Base-by-base conservation (phyloP, 805 yeast species). In the Lipomyces kockii region DNA sequence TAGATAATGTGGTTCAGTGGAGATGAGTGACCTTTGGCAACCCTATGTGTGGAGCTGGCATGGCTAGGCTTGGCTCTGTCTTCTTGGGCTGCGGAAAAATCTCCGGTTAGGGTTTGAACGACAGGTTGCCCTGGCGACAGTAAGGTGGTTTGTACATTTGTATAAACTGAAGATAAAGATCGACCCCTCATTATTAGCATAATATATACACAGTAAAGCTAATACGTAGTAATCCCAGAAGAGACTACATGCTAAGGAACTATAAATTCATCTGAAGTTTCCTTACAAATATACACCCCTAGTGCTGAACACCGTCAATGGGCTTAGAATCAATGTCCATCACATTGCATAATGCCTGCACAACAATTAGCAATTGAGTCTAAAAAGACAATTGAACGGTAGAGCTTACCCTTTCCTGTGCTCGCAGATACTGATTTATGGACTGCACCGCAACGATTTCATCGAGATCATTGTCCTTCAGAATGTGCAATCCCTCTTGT, bases 401-500 rank as follows among this genome's bases (percentile, higher is more conserved):
- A 62, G 29, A n/a, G 17, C 62, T 20, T 32, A 54, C 69, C 29
- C 63, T 58, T 55, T 68, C 64, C 37, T 62, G 70, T 34, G 66
- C 49, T 43, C 61, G 65, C 56, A 63, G 55, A 56, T 66, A 66
- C 58, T 12, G 55, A 37, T 76, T 75, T 43, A 78, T 66, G 1
- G 79, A 77, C 66, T 73, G 73, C 46, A 78, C 70, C 0, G 78
- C 76, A 2, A 77, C 72, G 27, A 79, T 76, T 12, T 69, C 60
- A 2, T 74, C 71, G 56, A 80, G 68, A 46, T 75, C 74, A 27
- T 76, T 75, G 60, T 68, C 69, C 39, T 76, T 77, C n/a, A 76
- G 74, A n/a, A 74, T 68, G 29, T 72, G 73, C 52, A 82, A 76
- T 0, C 84, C 86, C 2, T 76, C 72, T 46, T 80, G 79, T 51